Conservation (phyloP, 495 filamentous ascomycete genomes). For the Daldinia childiae region DNA sequence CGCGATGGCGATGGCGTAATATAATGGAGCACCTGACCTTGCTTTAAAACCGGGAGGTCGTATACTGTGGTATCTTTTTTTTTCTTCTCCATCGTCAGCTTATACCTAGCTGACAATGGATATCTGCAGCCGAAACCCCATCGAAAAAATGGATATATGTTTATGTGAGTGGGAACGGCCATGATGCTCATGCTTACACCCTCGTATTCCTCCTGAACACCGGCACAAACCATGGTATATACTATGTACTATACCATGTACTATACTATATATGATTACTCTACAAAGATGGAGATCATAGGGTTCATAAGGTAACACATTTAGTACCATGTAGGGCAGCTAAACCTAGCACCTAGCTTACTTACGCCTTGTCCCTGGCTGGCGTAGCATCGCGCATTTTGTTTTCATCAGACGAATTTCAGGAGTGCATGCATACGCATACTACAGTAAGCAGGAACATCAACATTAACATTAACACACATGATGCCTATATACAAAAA, state of each 20-base stretch:
- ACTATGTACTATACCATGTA: slow-evolving; percentile 1
- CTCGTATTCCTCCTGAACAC: slow-evolving; percentile 26
- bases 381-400: slow-evolving; percentile 37
- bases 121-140: slow-evolving; percentile 24
- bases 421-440: slow-evolving; percentile 44
- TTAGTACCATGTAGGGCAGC: slow-evolving; percentile 3
- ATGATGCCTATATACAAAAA: slow-evolving; percentile 6
- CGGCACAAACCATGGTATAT: slow-evolving; percentile 18
- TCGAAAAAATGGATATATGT: slow-evolving; percentile 11
- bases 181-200: slow-evolving; percentile 11
- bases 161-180: background rate
- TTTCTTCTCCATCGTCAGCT: slow-evolving; percentile 11
- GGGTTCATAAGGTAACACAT: slow-evolving; percentile 10
- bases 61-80: slow-evolving; percentile 3
- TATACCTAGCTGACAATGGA: slow-evolving; percentile 26
- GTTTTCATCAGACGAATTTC: slow-evolving; percentile 37
- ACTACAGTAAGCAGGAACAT: slow-evolving; percentile 44
- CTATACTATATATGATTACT: background rate
- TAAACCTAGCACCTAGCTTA: no score
- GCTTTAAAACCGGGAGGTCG: slow-evolving; percentile 30
- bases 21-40: slow-evolving; percentile 24
- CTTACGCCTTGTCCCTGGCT: slow-evolving; percentile 40
- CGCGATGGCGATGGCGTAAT: slow-evolving; percentile 38
- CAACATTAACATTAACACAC: slow-evolving; percentile 12
- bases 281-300: background rate